Percentiles rank a stretch among this genome's conserved stretches.
Conservation (phyloP, 768 basidiomycete species). For the Podaxis sp. region DNA sequence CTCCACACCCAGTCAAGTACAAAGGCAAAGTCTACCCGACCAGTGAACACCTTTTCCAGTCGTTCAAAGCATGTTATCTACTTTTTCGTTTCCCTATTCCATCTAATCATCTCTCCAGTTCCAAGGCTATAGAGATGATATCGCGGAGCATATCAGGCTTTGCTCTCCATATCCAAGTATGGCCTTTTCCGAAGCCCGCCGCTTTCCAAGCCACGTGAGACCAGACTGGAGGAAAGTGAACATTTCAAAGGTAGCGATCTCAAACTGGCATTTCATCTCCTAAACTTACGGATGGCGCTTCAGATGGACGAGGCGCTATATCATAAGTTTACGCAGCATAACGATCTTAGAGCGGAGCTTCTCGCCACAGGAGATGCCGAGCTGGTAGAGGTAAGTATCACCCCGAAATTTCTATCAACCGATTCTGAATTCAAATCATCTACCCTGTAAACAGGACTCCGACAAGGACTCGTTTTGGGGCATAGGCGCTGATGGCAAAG, state of each 20-base stretch:
- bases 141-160: conserved; percentile 69
- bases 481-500: conserved; percentile 60
- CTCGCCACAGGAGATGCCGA: conserved; percentile 64
- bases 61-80: conserved; percentile 55
- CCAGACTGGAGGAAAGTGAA: conserved; percentile 70
- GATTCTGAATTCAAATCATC: neutral
- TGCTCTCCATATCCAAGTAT: conserved; percentile 60
- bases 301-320: conserved; percentile 68
- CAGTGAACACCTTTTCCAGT: conserved; percentile 76
- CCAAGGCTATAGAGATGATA: conserved; percentile 51
- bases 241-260: conserved; percentile 48
- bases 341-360: conserved; percentile 54
- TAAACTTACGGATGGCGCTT: conserved; percentile 1
- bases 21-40: conserved; percentile 68
- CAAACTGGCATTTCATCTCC: neutral
- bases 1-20: conserved; percentile 60
- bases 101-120: conserved; percentile 40
- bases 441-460: conserved; percentile 47
- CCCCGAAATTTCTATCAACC: neutral
- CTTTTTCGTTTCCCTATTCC: neutral
- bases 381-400: conserved; percentile 58
- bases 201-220: conserved; percentile 58
- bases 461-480: conserved; percentile 80
- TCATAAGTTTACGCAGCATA: conserved; percentile 72
- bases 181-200: conserved; percentile 67